A percentile compares a stretch with the other conserved stretches of the same genome.
Conservation (phyloP, 2,329 filamentous ascomycete species). For the Diplodia intermedia region DNA sequence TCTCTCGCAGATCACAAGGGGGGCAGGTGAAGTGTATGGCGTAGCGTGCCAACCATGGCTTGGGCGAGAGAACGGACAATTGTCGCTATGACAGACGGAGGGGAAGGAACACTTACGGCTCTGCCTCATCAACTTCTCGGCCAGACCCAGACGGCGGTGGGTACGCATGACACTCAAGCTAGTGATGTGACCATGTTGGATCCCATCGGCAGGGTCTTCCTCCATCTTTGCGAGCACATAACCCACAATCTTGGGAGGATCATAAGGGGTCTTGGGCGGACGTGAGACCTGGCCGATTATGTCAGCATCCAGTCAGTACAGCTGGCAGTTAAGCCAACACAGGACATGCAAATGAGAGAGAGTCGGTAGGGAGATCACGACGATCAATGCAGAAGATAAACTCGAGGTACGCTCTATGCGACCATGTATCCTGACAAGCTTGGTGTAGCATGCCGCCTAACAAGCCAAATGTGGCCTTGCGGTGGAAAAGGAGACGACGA, state of each 20-base stretch:
- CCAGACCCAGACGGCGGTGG: constrained; percentile 86
- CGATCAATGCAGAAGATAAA: background rate
- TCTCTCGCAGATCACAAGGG: background rate
- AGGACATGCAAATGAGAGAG: background rate
- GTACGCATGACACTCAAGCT: constrained; percentile 95
- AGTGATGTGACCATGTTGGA: constrained; percentile 96
- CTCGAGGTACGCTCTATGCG: background rate
- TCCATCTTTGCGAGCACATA: constrained; percentile 99
- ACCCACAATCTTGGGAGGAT: constrained; percentile 96
- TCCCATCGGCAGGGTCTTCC: constrained; percentile 89
- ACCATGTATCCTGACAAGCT: background rate
- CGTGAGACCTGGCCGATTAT: constrained; percentile 65
- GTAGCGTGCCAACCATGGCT: background rate
- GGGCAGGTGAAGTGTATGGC: background rate
- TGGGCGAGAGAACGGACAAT: background rate
- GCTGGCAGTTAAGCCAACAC: background rate
- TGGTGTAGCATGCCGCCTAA: background rate
- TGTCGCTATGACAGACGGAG: background rate
- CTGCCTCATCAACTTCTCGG: constrained; percentile 97
- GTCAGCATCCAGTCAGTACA: constrained; percentile 10
- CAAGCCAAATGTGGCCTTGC: constrained; percentile 4
- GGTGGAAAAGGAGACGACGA: constrained; percentile 21
- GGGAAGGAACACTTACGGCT: constrained; percentile 69
- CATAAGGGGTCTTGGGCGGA: constrained; percentile 75
- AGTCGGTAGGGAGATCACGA: background rate